Percentiles rank a stretch among this genome's conserved stretches.
Conservation (phyloP, 305 asterid genomes). For the Fraxinus baroniana region DNA sequence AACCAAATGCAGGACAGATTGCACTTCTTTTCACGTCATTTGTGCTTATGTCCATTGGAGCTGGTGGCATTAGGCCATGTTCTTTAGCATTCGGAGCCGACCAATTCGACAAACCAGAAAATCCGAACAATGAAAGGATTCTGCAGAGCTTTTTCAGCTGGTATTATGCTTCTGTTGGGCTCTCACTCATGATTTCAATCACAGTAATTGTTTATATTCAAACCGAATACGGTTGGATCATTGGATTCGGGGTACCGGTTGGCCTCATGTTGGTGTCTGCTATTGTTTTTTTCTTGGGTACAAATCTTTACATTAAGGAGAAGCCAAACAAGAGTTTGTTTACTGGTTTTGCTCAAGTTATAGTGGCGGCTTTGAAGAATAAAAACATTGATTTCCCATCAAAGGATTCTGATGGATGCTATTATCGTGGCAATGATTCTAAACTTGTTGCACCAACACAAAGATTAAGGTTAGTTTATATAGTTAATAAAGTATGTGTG, state of each 20-base stretch:
- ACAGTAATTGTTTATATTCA: conserved; percentile 61
- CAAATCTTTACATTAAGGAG: conserved; percentile 45
- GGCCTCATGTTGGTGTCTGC: conserved; percentile 52
- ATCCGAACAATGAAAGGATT: conserved; percentile 52
- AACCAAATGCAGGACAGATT: conserved; percentile 44
- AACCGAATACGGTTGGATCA: conserved; percentile 46
- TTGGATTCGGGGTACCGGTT: conserved; percentile 67
- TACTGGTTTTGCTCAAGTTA: conserved; percentile 47
- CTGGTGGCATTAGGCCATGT: conserved; percentile 78
- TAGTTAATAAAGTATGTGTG: neutral
- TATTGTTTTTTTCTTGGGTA: conserved; percentile 48
- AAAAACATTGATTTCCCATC: conserved; percentile 33
- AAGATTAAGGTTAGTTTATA: conserved; percentile 38
- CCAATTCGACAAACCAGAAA: conserved; percentile 53
- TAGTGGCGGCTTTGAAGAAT: conserved; percentile 51
- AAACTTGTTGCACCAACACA: conserved; percentile 40
- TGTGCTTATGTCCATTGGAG: conserved; percentile 58
- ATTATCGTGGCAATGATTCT: conserved; percentile 23
- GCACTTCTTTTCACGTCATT: conserved; percentile 51
- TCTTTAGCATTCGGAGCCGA: conserved; percentile 84
- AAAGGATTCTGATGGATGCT: conserved; percentile 9
- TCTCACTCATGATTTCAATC: conserved; percentile 50
- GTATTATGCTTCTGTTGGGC: conserved; percentile 64
- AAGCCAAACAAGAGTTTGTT: conserved; percentile 56
- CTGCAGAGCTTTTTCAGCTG: conserved; percentile 65